phyloP scores from a whole-genome alignment of 164 flowering plant species.

The Vitis riparia region DNA sequence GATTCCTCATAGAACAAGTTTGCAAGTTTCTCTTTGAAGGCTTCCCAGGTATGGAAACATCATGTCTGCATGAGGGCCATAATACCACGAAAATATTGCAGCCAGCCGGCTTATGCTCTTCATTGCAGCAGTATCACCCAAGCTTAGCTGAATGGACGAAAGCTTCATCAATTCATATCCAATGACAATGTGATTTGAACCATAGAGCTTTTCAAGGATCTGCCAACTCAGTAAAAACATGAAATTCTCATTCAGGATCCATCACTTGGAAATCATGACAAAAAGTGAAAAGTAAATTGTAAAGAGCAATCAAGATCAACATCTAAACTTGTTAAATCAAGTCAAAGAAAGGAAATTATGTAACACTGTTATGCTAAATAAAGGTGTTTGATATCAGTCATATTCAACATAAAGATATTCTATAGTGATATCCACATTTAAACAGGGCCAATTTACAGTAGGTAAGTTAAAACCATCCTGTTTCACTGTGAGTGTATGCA shows the following conservation, averaged over 20 bases:
- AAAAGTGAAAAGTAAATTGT: no score
- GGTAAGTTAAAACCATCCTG: no score
- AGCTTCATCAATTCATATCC: constrained; percentile 85
- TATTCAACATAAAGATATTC: no score
- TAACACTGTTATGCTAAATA: no score
- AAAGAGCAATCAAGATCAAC: no score
- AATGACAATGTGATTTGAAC: constrained; percentile 61
- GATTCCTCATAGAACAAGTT: constrained; percentile 6
- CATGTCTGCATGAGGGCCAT: constrained; percentile 55
- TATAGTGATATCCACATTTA: not conserved
- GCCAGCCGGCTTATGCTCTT: constrained; percentile 36
- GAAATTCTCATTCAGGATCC: not conserved
- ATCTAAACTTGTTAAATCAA: no score
- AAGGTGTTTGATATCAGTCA: no score
- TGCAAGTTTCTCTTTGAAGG: constrained; percentile 32
- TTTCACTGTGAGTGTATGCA: no score
- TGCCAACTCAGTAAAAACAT: constrained; percentile 24
- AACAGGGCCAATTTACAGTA: not conserved
- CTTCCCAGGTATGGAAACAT: constrained; percentile 52
- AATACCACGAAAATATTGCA: constrained; percentile 52
- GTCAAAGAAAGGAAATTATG: no score
- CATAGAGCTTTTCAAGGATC: constrained; percentile 80
- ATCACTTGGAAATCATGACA: no score
- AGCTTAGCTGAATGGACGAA: constrained; percentile 52
- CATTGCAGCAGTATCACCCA: constrained; percentile 39